A percentile compares a stretch with the other conserved stretches of the same genome.
These are phyloP conservation scores for Asterochloris sp. DNA, from an alignment of 139 green algal genomes.

Conservation along the genomic window DNA sequence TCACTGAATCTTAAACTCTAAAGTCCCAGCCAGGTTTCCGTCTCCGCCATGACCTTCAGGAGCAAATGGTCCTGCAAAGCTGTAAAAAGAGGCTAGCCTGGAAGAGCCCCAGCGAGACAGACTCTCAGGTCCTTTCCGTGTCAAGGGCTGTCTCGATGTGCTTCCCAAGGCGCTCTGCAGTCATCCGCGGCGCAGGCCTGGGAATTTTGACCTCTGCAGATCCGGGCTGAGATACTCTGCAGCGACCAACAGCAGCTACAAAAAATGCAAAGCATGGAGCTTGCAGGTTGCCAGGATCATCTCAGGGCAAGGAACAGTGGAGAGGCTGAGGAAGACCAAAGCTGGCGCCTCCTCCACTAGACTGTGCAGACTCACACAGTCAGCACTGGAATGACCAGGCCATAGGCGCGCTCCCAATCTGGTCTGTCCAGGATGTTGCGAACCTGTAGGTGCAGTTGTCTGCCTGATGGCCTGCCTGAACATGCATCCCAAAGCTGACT, in stretches of 20 bases:
- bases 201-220: constrained; percentile 26
- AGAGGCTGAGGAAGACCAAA: neutral
- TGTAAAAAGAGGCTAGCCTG: too few species aligned
- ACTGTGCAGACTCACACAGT: constrained; percentile 6
- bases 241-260: neutral
- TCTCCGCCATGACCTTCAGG: too few species aligned
- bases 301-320: neutral
- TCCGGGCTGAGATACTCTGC: neutral
- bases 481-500: neutral
- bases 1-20: too few species aligned
- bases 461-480: neutral
- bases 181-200: constrained; percentile 30
- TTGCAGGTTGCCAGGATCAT: neutral
- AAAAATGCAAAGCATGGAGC: neutral
- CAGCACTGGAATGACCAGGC: constrained; percentile 15
- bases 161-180: constrained; percentile 30
- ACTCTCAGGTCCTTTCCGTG: neutral
- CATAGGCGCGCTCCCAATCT: constrained; percentile 14
- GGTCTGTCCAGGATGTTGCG: constrained; percentile 16
- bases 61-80: too few species aligned
- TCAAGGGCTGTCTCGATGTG: constrained; percentile 35
- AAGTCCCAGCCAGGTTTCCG: too few species aligned
- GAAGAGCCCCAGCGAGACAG: too few species aligned
- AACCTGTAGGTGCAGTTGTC: constrained; percentile 31
- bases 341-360: neutral